Percentiles rank a stretch among this genome's conserved stretches.
Evolutionary conservation across 139 green algal species (phyloP).

Genomic region (Auxenochlorella pyrenoidosa): DNA sequence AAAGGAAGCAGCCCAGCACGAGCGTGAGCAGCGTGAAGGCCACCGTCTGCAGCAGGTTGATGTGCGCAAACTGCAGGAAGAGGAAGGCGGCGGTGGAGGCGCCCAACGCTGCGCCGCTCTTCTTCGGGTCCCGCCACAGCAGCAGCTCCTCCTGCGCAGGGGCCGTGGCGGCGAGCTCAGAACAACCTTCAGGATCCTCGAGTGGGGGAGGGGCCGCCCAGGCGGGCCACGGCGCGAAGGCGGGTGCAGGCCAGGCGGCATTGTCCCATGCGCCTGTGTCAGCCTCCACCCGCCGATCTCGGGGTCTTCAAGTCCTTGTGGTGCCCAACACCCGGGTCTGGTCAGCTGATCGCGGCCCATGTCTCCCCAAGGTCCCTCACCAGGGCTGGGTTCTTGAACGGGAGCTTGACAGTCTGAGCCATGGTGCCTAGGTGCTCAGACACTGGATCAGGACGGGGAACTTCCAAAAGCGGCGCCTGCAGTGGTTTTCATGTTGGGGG

Average conservation of each 20-base stretch:
- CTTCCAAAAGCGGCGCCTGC: too few relatives aligned
- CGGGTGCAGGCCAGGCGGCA: too few relatives aligned
- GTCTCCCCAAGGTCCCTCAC: neutral
- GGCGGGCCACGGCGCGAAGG: neutral
- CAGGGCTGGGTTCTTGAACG: neutral
- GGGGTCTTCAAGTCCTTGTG: too few relatives aligned
- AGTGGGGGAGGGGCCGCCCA: neutral
- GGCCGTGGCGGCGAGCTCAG: neutral
- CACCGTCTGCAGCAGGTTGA: conserved; percentile 40
- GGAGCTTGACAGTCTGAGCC: neutral
- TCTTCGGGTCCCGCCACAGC: conserved; percentile 61
- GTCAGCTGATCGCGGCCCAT: too few relatives aligned
- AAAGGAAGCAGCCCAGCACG: conserved; percentile 49
- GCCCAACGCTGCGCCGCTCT: conserved; percentile 51
- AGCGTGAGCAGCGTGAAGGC: conserved; percentile 36
- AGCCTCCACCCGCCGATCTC: too few relatives aligned
- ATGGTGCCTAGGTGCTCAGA: neutral
- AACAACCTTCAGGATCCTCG: too few relatives aligned
- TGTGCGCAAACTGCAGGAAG: conserved; percentile 43
- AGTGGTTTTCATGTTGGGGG: too few relatives aligned
- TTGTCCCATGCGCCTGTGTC: too few relatives aligned
- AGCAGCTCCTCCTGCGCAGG: conserved; percentile 61
- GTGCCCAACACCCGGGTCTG: too few relatives aligned
- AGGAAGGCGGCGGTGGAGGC: conserved; percentile 51
- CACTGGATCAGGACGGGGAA: too few relatives aligned